Evolutionary conservation across 305 asterid species (phyloP).

Genomic region (Fraxinus sp.): DNA sequence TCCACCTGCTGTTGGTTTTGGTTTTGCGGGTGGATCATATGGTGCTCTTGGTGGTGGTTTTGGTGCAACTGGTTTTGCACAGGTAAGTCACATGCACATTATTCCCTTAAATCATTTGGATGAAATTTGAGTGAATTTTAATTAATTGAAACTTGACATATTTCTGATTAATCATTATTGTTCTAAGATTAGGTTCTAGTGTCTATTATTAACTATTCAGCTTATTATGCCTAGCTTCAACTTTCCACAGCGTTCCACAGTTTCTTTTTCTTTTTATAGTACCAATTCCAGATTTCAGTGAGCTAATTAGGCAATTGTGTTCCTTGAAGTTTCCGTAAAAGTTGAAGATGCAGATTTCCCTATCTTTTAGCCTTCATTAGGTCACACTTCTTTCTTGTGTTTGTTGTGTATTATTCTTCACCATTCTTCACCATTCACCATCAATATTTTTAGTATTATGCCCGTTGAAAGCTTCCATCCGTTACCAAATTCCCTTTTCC

Average conservation of each 20-base stretch:
- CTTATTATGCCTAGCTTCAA: neutral
- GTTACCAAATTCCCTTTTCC: neutral
- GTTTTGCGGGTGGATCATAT: constrained; percentile 43
- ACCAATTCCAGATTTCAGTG: neutral
- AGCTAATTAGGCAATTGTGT: neutral
- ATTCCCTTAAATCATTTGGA: neutral
- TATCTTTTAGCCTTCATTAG: neutral
- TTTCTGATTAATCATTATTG: neutral
- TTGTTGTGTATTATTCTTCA: neutral
- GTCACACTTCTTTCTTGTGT: neutral
- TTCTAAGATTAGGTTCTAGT: neutral
- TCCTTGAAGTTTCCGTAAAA: neutral
- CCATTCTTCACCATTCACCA: neutral
- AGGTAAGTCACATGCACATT: constrained; percentile 26
- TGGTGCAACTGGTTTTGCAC: constrained; percentile 40
- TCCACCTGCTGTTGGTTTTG: constrained; percentile 48
- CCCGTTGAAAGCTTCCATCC: neutral
- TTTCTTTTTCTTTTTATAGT: neutral
- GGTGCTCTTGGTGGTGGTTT: constrained; percentile 41
- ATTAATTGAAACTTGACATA: neutral
- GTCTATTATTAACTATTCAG: neutral
- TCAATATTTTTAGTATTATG: neutral
- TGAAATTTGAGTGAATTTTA: neutral
- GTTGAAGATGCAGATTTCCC: neutral
- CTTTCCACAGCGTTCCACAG: neutral